Evolutionary conservation across 495 filamentous ascomycete species (phyloP), one percentile per base, ranked within the genome.

Genomic region (Podospora pseudocomata): DNA sequence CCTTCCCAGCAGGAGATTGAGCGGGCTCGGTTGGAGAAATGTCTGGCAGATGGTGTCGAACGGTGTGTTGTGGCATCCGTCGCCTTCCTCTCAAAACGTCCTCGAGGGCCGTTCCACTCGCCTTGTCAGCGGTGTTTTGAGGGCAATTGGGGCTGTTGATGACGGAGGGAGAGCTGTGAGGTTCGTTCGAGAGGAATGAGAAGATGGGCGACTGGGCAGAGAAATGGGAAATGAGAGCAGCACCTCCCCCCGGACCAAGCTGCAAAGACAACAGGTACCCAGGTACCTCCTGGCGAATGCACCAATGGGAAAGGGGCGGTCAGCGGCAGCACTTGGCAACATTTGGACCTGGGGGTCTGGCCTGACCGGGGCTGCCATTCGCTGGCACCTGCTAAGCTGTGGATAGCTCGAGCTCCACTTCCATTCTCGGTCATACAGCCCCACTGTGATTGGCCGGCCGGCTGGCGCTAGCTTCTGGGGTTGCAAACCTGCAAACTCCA

Each of bases 1-100:
- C 70, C 70, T 69, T 72, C 61, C 70, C 70, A 69, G 70, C 70
- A 72, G 70, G 70, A 69, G 67, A 69, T 64, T 64, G 32, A 65
- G 62, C 58, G 34, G 58, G 58, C 61, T 59, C 54, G n/a, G 30
- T 34, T 28, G 6, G 49, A 64, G 34, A 39, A 39, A 49, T 49
- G 39, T 5, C 39, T 32, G 30, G 30, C 30, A 32, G 7, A 49
- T 49, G 39, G 39, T 11, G 39, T 49, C 39, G 39, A 49, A 49
- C 39, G 39, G 39, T 49, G 39, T 49, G 39, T 49, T 16, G 39
- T 28, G 60, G 1, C 23, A 58, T 26, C 55, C 23, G n/a, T 26
- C 55, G 7, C 55, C 6, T 58, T 20, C 55, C n/a, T 15, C 55
- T 58, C 23, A 7, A 28, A 39, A 59, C 68, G 54, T 60, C 65